Percentiles rank a stretch among this genome's conserved stretches.
Conservation (phyloP, 306 rosid genomes). For the Medicago lupulina region DNA sequence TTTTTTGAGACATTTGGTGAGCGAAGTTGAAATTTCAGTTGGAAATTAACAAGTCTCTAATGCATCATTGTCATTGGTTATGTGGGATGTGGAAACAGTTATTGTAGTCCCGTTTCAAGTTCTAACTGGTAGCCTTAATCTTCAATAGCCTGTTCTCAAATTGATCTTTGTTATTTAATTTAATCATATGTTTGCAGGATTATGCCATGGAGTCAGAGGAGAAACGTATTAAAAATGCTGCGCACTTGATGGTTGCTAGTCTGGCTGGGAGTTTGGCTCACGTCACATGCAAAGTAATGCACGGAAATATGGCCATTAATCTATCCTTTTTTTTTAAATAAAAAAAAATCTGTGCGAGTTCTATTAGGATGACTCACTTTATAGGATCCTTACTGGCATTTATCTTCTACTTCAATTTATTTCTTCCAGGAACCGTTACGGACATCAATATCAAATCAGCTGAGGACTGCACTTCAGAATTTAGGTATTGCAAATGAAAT, state of each 20-base stretch:
- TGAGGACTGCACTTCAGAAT: conserved; percentile 84
- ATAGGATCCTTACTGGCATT: conserved; percentile 5
- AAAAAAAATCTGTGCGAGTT: neutral
- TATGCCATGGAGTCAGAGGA: conserved; percentile 99
- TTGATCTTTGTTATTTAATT: conserved; percentile 28
- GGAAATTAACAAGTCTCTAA: neutral
- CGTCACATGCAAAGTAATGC: conserved; percentile 93
- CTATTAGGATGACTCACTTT: neutral
- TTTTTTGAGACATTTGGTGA: conserved; percentile 12
- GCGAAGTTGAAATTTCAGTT: neutral
- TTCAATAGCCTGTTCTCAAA: conserved; percentile 7
- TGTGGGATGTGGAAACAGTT: neutral
- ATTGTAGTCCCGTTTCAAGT: neutral
- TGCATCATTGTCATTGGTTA: neutral
- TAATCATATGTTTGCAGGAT: conserved; percentile 61
- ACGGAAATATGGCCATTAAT: conserved; percentile 22
- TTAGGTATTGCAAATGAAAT: conserved; percentile 65
- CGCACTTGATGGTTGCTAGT: conserved; percentile 99
- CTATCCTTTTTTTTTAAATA: neutral
- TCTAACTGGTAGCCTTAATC: neutral
- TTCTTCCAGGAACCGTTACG: conserved; percentile 87
- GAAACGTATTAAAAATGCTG: conserved; percentile 88
- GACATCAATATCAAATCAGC: conserved; percentile 76
- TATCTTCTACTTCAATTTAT: conserved; percentile 20
- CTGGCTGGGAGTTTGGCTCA: conserved; percentile 98